These are phyloP conservation scores for Fusarium lateritium DNA, from an alignment of 2,329 filamentous ascomycete genomes.

Conservation along the genomic window DNA sequence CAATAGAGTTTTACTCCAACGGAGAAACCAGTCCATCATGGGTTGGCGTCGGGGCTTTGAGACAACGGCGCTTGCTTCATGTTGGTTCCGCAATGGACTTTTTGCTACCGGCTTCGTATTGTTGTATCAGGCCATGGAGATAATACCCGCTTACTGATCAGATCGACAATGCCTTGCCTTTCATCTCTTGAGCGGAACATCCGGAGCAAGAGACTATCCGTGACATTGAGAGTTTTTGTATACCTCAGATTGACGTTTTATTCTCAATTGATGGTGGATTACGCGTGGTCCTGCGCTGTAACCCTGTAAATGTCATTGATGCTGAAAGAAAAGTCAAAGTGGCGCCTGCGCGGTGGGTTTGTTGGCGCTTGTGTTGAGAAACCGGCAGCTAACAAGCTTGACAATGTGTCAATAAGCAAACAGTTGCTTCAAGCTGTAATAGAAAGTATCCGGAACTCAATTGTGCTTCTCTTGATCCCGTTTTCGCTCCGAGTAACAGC, in stretches of 20 bases:
- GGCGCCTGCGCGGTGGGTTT: constrained; percentile 4
- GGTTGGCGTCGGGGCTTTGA: constrained; percentile 10
- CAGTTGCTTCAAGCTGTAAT: not conserved
- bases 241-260: constrained; percentile 5
- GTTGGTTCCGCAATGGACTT: not conserved
- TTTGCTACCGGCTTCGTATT: too few relatives aligned
- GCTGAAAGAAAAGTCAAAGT: not conserved
- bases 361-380: constrained; percentile 5
- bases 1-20: not conserved
- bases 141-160: not conserved
- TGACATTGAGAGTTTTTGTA: not conserved
- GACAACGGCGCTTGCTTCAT: constrained; percentile 15
- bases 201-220: not conserved
- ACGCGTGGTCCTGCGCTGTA: not conserved
- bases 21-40: constrained; percentile 3
- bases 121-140: constrained; percentile 9
- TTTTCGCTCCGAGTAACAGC: constrained; percentile 4
- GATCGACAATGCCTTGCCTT: constrained; percentile 1
- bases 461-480: not conserved
- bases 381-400: not conserved
- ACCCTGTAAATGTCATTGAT: not conserved
- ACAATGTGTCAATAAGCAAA: not conserved
- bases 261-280: not conserved
- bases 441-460: too few relatives aligned
- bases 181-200: not conserved